Evolutionary conservation across 495 filamentous ascomycete genomes (phyloP), one percentile per base, ranked within the genome.

Genomic region (Penicillium macrosclerotiorum): DNA sequence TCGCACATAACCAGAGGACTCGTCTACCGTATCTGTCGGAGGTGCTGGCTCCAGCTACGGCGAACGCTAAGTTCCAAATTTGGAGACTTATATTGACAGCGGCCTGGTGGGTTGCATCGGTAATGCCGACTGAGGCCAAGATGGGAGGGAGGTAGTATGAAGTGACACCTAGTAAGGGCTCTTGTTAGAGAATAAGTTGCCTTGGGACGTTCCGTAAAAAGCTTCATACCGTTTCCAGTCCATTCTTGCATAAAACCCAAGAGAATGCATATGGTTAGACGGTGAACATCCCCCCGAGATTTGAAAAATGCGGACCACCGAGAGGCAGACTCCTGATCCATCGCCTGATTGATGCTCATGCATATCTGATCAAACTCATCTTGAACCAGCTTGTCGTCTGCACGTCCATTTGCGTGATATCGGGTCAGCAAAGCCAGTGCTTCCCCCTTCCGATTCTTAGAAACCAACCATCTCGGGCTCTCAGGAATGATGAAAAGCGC

Each of bases 251-350:
- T 64, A 18, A 64, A 59, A 39, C 83, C 83, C 33, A 84, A 62
- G 3, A 79, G 76, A 27, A 84, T 62, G 31, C 83, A 76, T 18
- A 87, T 64, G 5, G 58, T 37, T 5, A 86, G 53, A 7, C 83
- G 75, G 59, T 84, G 82, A 11, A 82, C 72, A 69, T 89, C 86
- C 43, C 84, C 83, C 56, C 74, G 78, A 37, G 79, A 83, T 35
- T 61, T 66, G 67, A 85, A 72, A 68, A 88, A 84, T 18, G 54
- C 58, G 49, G 46, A 61, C 65, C 47, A 64, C 3, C 40, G 42
- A 6, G 47, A 50, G 9, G 40, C 27, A 22, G 45, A 58, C 24
- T 47, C 50, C 6, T 49, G 17, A 44, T 49, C 64, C 7, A 49
- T 52, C 20, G 54, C 64, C 3, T 54, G 59, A 80, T 72, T 8